Evolutionary conservation across 495 filamentous ascomycete species (phyloP), one percentile per base, ranked within the genome.

Genomic region (Viridothelium virens): DNA sequence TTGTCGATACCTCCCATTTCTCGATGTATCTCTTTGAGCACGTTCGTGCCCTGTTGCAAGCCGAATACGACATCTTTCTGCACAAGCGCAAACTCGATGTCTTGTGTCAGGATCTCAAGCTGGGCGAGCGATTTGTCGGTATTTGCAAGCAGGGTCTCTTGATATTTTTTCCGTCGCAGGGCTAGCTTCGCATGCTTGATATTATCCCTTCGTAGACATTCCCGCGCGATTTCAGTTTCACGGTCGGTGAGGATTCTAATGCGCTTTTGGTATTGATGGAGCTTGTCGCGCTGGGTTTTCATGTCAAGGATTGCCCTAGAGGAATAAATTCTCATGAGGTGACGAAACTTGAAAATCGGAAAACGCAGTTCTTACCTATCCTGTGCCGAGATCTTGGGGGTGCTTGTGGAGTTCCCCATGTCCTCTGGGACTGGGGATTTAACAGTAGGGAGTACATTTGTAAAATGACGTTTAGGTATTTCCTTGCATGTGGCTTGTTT

Each of bases 1-100:
- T 87, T 84, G 70, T 96, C 92, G 63, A 98, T 80, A 0, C 92
- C 92, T 37, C 93, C 95, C 91, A 98, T 98, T 79, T 98, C 94
- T 68, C 84, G 85, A 70, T 97, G 86, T 65, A 98, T 97, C 72
- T 95, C 89, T 70, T 88, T 85, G 67, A 98, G 80, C 38, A 97
- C 94, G 53, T 81, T 81, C 1, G 94, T 97, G 25, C 94, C 94
- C 79, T 97, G 91, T 74, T 95, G 89, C 68, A 98, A 79, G 1
- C 94, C 94, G 74, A 88, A 97, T 11, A 97, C 67, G 5, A 98
- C 89, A 78, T 96, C 91, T 77, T 96, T 96, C 80, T 97, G 92
- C 39, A 97, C 92, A 11, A 94, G 83, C 50, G 93, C 88, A 77
- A 97, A 97, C 77, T 97, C 93, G 65, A 97, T 88, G 71, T 88